Percentiles rank a stretch among this genome's conserved stretches.
Evolutionary conservation across 2,329 filamentous ascomycete species (phyloP).

Genomic region (Tolypocladium ophioglossoides): DNA sequence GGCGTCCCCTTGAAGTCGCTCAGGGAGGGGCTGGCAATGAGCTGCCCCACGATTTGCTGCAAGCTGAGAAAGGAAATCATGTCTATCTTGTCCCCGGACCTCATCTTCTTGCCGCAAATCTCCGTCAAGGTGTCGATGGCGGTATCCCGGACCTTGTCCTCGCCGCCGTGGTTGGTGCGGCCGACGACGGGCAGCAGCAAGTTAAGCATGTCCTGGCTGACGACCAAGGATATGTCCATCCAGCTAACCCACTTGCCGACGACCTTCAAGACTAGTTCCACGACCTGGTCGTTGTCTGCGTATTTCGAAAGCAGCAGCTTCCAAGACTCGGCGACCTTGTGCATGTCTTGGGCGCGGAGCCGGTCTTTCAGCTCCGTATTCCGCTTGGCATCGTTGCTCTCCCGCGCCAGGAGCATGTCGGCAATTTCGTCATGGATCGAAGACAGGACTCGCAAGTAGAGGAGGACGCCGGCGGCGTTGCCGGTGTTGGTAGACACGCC

Average conservation of each 20-base stretch:
- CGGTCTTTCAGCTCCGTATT: slow-evolving; percentile 88
- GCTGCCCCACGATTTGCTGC: slow-evolving; percentile 71
- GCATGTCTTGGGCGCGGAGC: slow-evolving; percentile 75
- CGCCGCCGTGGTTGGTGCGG: slow-evolving; percentile 51
- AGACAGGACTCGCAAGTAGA: slow-evolving; percentile 80
- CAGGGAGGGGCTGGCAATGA: slow-evolving; percentile 74
- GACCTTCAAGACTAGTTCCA: slow-evolving; percentile 84
- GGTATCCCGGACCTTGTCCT: slow-evolving; percentile 78
- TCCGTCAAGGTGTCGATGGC: slow-evolving; percentile 93
- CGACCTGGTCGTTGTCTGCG: slow-evolving; percentile 57
- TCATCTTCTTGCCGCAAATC: slow-evolving; percentile 98
- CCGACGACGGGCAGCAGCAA: slow-evolving; percentile 80
- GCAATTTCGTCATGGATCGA: slow-evolving; percentile 97
- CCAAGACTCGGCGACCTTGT: slow-evolving; percentile 83
- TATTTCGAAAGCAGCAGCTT: slow-evolving; percentile 79
- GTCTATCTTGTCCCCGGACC: slow-evolving; percentile 81
- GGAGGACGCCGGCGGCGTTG: slow-evolving; percentile 65
- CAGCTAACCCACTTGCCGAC: slow-evolving; percentile 97
- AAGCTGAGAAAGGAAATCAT: slow-evolving; percentile 89
- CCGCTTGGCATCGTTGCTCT: slow-evolving; percentile 68
- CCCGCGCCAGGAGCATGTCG: slow-evolving; percentile 74
- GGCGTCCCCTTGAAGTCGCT: slow-evolving; percentile 69
- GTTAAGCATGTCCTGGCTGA: slow-evolving; percentile 79
- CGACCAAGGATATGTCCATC: slow-evolving; percentile 91
- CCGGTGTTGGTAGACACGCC: slow-evolving; percentile 51